Conservation (phyloP, 345 rosid species). For the Cardamine occulta region DNA sequence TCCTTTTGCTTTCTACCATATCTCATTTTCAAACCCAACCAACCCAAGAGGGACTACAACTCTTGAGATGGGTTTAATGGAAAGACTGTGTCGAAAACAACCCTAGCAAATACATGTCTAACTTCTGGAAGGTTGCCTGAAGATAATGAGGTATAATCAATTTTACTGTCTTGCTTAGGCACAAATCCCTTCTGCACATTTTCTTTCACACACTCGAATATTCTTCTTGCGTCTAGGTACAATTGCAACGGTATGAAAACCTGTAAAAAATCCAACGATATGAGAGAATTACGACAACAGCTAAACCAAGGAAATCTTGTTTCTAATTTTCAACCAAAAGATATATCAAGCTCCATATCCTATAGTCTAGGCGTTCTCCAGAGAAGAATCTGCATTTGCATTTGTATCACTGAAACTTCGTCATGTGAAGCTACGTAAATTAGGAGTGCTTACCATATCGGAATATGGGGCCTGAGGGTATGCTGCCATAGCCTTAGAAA, state of each 20-base stretch:
- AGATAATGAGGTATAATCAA: slow-evolving; percentile 57
- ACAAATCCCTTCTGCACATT: slow-evolving; percentile 48
- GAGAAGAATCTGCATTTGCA: background rate
- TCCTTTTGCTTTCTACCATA: background rate
- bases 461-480: slow-evolving; percentile 72
- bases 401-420: background rate
- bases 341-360: background rate
- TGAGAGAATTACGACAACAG: background rate
- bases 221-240: slow-evolving; percentile 47
- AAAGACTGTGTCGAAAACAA: slow-evolving; percentile 81
- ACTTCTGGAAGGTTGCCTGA: slow-evolving; percentile 58
- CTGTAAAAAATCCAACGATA: slow-evolving; percentile 44
- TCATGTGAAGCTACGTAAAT: background rate
- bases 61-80: slow-evolving; percentile 48
- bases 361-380: background rate
- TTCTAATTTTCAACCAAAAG: background rate
- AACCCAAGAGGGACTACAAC: slow-evolving; percentile 12
- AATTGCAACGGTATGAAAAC: slow-evolving; percentile 64
- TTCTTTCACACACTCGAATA: slow-evolving; percentile 58
- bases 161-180: slow-evolving; percentile 53
- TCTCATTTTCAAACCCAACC: slow-evolving; percentile 1
- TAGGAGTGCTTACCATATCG: slow-evolving; percentile 52
- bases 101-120: slow-evolving; percentile 68
- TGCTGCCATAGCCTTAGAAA: slow-evolving; percentile 62
- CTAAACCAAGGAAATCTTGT: background rate